Conservation (phyloP, 2,329 filamentous ascomycete species). For the Epicoccum nigrum region DNA sequence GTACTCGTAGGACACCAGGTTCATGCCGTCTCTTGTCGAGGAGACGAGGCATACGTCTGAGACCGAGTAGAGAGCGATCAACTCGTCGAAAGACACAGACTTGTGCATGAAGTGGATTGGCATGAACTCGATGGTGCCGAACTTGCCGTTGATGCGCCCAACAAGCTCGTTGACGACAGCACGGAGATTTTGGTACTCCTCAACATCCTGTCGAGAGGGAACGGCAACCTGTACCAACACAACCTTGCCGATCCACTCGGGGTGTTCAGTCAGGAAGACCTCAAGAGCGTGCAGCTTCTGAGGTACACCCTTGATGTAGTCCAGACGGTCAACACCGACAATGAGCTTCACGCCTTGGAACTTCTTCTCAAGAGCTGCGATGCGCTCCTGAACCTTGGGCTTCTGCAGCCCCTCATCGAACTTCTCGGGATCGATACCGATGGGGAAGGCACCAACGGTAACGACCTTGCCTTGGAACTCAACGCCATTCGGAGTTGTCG, state of each 20-base stretch:
- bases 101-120: constrained; percentile 99
- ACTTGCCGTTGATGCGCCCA: constrained; percentile 94
- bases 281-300: constrained; percentile 97
- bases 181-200: constrained; percentile 95
- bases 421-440: constrained; percentile 97
- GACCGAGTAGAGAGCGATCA: constrained; percentile 90
- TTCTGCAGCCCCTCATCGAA: constrained; percentile 89
- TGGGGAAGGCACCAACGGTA: constrained; percentile 93
- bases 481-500: constrained; percentile 90
- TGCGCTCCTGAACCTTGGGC: constrained; percentile 84
- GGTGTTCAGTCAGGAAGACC: constrained; percentile 94
- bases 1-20: constrained; percentile 97
- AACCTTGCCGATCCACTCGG: constrained; percentile 97
- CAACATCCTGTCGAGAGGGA: constrained; percentile 91
- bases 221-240: constrained; percentile 96
- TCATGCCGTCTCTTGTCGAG: constrained; percentile 98
- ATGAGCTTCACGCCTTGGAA: constrained; percentile 97
- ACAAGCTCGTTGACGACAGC: constrained; percentile 97
- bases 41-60: constrained; percentile 92
- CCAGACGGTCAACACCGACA: constrained; percentile 92
- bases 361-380: constrained; percentile 82
- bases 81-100: constrained; percentile 91
- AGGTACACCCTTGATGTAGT: constrained; percentile 98
- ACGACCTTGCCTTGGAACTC: constrained; percentile 88
- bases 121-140: constrained; percentile 97